Evolutionary conservation across 495 filamentous ascomycete genomes (phyloP), one percentile per base, ranked within the genome.

Genomic region (Penicillium crystallinum): DNA sequence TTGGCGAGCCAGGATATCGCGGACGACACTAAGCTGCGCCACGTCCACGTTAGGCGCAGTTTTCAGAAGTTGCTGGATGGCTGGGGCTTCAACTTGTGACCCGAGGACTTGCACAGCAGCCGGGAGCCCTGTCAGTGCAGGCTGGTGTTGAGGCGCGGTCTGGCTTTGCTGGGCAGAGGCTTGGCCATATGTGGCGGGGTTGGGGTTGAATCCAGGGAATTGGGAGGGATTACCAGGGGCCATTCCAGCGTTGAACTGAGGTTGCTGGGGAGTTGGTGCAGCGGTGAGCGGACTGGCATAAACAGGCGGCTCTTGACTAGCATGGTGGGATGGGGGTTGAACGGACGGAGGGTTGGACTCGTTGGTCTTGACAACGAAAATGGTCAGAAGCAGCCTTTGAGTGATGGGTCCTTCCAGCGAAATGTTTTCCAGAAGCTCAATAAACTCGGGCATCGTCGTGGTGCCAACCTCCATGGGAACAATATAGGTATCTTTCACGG

Each of bases 401-500:
- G 81, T 68, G 12, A 83, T 79, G 9, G 76, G 74, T 46, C 80
- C 75, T 27, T 89, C 85, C 45, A 92, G 75, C 23, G 77, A 76
- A 65, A 86, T 86, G 53, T 90, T 84, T 49, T 84, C 85, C 15
- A 96, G 67, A 49, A 90, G 83, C 46, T 85, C 77, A 56, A 95
- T 77, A 59, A 93, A 92, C 37, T 90, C 86, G 0, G 86, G 86
- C 50, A 74, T 76, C 33, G 72, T 76, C 18, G 64, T 72, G 14
- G 70, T 59, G 31, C 83, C 86, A 8, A 82, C 76, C 33, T 85
- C 77, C n/a, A 90, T 77, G 10, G 87, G 85, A 18, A 90, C 78
- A n/a, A 91, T 69, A 54, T 91, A 91, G 2, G 83, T 88, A 56
- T 91, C 87, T 37, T 86, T 84, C 41, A 90, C 83, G 23, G 85